Percentiles rank a stretch among this genome's conserved stretches.
Conservation (phyloP, 2,329 filamentous ascomycete species). For the Neonectria coccinea region DNA sequence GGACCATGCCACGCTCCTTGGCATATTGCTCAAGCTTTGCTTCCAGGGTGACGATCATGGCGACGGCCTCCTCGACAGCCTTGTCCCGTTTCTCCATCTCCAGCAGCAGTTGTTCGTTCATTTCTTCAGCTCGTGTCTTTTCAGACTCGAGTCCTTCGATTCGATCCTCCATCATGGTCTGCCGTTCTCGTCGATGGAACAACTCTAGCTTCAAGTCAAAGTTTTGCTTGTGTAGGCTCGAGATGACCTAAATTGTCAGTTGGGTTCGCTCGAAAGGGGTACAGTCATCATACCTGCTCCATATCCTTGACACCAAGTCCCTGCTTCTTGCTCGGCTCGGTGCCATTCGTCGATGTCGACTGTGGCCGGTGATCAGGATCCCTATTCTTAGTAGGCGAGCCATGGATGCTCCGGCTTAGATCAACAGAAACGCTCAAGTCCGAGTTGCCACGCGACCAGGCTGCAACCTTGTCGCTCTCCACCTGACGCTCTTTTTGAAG, state of each 20-base stretch:
- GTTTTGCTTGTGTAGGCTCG: conserved; percentile 79
- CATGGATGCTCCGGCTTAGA: conserved; percentile 50
- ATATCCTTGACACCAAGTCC: conserved; percentile 75
- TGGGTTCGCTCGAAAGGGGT: too few relatives aligned
- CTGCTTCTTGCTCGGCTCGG: conserved; percentile 60
- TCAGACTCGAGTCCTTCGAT: conserved; percentile 67
- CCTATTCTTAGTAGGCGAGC: conserved; percentile 54
- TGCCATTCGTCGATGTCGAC: conserved; percentile 52
- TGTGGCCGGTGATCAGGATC: conserved; percentile 54
- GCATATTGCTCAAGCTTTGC: conserved; percentile 66
- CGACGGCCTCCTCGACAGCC: conserved; percentile 76
- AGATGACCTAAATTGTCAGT: conserved; percentile 64
- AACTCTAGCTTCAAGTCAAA: conserved; percentile 82
- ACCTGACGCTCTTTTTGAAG: conserved; percentile 63
- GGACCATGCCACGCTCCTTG: conserved; percentile 65
- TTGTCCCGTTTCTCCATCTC: conserved; percentile 77
- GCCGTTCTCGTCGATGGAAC: conserved; percentile 75
- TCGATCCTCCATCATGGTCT: conserved; percentile 68
- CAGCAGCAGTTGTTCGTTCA: conserved; percentile 68
- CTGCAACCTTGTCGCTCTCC: conserved; percentile 58
- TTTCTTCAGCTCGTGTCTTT: conserved; percentile 64
- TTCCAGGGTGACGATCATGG: conserved; percentile 75
- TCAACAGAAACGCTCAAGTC: conserved; percentile 56
- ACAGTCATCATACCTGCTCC: conserved; percentile 66
- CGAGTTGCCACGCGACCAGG: conserved; percentile 51